Evolutionary conservation across 129 eudicot species (phyloP), one percentile per base, ranked within the genome.

Genomic region (Heracleum sosnowskyi): DNA sequence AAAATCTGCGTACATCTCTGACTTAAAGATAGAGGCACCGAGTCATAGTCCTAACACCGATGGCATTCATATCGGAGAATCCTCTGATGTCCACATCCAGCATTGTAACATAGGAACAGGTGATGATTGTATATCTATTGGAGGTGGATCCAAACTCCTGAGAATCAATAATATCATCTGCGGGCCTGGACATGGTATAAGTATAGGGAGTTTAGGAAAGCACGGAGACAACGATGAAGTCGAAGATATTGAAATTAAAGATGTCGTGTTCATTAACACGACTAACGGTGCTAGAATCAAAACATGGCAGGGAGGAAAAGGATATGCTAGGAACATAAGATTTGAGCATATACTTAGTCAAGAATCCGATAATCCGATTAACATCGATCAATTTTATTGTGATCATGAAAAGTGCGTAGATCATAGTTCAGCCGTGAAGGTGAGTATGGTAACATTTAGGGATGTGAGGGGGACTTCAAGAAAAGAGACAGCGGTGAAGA

Each of bases 241-340:
- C 20, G 81, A 83, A 36, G 17, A 83, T 57, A 51, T 86, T 77
- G 62, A 57, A 11, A 79, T 86, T 0, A 66, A 70, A n/a, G 76
- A 83, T 41, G 79, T 74, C 4, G 74, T 76, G 9, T 81, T 86
- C 35, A 78, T 5, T 5, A 70, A 82, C 33, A 40, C 85, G 2
- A 68, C 46, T 7, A 83, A 83, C 76, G 89, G 89, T 31, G 87
- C 82, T 69, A 79, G 85, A 47, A 86, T 86, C 1, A 86, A 83
- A 45, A 86, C 89, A 64, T 83, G 89, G 84, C 85, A 83, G 89
- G 86, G 86, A 77, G 89, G 89, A 36, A 60, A n/a, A 28, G 86
- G 89, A 7, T 76, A 79, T 39, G 86, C 84, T 7, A 77, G 82
- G 55, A 35, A 80, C 63, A 11, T 44, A 44, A 11, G 15, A 44